A percentile compares a stretch with the other conserved stretches of the same genome.
phyloP scores from a whole-genome alignment of 2,329 filamentous ascomycete species.

The Pseudogymnoascus sp. region DNA sequence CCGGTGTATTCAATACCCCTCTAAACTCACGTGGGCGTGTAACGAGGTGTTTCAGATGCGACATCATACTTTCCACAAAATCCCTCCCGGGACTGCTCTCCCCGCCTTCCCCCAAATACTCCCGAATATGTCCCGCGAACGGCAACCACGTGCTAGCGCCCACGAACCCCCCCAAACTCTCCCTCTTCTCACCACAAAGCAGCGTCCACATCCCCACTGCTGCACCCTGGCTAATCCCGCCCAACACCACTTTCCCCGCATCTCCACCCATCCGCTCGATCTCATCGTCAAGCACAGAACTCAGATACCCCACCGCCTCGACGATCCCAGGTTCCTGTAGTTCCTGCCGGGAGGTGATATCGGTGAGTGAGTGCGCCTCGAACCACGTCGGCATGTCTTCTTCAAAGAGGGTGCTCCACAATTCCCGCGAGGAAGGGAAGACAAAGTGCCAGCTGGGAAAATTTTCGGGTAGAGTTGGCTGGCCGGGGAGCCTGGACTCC shows the following conservation, averaged over 20 bases:
- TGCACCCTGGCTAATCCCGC: constrained; percentile 45
- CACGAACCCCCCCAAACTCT: constrained; percentile 34
- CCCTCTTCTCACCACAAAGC: constrained; percentile 23
- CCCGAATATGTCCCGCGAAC: constrained; percentile 30
- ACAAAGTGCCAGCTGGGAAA: constrained; percentile 37
- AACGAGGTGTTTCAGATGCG: background rate
- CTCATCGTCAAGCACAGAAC: constrained; percentile 30
- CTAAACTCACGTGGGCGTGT: background rate
- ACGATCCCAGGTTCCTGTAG: constrained; percentile 37
- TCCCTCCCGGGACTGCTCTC: background rate
- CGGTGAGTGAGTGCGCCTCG: constrained; percentile 34
- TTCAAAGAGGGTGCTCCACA: constrained; percentile 35
- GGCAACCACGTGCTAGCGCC: constrained; percentile 41
- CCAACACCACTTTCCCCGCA: constrained; percentile 36
- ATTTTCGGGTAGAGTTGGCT: constrained; percentile 26
- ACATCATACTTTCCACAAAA: background rate
- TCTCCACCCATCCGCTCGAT: constrained; percentile 20
- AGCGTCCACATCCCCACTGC: constrained; percentile 37
- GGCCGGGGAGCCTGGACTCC: constrained; percentile 15
- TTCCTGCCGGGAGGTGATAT: constrained; percentile 34
- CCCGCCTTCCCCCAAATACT: background rate
- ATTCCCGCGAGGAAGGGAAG: constrained; percentile 40
- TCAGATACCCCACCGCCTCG: constrained; percentile 32
- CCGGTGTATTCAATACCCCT: constrained; percentile 25
- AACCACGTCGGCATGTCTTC: constrained; percentile 43